phyloP scores from a whole-genome alignment of 2,329 filamentous ascomycete genomes.

The Aureobasidium subglaciale region DNA sequence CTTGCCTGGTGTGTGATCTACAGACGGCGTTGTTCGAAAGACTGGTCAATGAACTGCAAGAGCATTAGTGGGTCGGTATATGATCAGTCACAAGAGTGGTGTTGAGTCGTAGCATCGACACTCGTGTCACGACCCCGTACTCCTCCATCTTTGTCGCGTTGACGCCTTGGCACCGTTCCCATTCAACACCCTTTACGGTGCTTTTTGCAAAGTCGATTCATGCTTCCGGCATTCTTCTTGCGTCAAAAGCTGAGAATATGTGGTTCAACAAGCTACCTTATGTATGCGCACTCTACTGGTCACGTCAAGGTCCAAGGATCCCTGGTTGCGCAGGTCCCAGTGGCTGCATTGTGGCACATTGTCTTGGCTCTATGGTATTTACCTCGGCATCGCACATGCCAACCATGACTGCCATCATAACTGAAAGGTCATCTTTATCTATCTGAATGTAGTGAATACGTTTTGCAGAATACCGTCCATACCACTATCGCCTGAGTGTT shows the following conservation, averaged over 20 bases:
- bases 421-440: neutral
- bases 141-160: slow-evolving; percentile 6
- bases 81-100: neutral
- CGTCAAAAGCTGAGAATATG: too few relatives aligned
- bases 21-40: too few relatives aligned
- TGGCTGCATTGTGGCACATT: neutral
- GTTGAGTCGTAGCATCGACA: neutral
- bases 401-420: neutral
- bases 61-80: neutral
- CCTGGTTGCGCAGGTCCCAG: too few relatives aligned
- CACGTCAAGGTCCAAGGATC: neutral
- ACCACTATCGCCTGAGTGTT: neutral
- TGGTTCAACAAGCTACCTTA: too few relatives aligned
- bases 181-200: neutral
- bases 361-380: neutral
- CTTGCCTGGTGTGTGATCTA: neutral
- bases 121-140: neutral
- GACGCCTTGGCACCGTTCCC: neutral
- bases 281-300: too few relatives aligned
- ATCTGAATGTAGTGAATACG: neutral
- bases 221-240: too few relatives aligned
- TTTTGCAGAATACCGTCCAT: neutral
- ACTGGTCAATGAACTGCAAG: neutral
- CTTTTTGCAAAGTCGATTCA: too few relatives aligned
- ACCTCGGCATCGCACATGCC: slow-evolving; percentile 6